Conservation (phyloP, 2,329 filamentous ascomycete species). For the Pseudogymnoascus sp. region DNA sequence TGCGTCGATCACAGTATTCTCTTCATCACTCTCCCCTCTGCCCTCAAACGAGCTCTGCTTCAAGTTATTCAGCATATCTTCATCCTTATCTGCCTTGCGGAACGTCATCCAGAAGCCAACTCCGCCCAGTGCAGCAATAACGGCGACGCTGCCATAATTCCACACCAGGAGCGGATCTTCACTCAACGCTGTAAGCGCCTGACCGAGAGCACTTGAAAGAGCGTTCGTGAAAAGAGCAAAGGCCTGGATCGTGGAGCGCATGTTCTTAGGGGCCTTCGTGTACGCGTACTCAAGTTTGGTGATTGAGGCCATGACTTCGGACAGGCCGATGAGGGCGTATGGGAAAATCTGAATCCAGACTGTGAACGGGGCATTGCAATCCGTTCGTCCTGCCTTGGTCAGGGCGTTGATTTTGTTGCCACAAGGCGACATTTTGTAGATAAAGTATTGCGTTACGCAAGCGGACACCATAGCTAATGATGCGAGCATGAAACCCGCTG, state of each 20-base stretch:
- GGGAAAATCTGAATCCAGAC: constrained; percentile 50
- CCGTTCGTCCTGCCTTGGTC: neutral
- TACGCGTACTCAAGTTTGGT: constrained; percentile 68
- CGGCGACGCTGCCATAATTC: constrained; percentile 60
- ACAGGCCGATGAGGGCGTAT: constrained; percentile 44
- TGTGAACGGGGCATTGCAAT: constrained; percentile 46
- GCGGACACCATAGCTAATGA: constrained; percentile 52
- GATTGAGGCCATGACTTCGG: constrained; percentile 49
- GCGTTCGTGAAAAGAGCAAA: constrained; percentile 65
- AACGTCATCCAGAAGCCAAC: constrained; percentile 61
- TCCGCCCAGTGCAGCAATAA: constrained; percentile 55
- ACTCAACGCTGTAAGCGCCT: constrained; percentile 55
- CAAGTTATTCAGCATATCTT: constrained; percentile 61
- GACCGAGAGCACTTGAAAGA: constrained; percentile 60
- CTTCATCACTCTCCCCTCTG: constrained; percentile 17
- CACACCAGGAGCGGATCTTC: constrained; percentile 59
- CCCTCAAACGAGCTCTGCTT: constrained; percentile 16
- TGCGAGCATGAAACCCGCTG: constrained; percentile 59
- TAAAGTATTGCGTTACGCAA: constrained; percentile 50
- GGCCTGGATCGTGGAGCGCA: constrained; percentile 67
- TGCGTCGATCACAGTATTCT: constrained; percentile 10
- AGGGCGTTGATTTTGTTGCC: constrained; percentile 42
- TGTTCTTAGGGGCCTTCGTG: constrained; percentile 70
- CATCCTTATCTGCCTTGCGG: constrained; percentile 54
- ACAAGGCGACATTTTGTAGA: constrained; percentile 57